Conservation (phyloP, 1,139 yeast genomes). For the Diutina pseudorugosa region DNA sequence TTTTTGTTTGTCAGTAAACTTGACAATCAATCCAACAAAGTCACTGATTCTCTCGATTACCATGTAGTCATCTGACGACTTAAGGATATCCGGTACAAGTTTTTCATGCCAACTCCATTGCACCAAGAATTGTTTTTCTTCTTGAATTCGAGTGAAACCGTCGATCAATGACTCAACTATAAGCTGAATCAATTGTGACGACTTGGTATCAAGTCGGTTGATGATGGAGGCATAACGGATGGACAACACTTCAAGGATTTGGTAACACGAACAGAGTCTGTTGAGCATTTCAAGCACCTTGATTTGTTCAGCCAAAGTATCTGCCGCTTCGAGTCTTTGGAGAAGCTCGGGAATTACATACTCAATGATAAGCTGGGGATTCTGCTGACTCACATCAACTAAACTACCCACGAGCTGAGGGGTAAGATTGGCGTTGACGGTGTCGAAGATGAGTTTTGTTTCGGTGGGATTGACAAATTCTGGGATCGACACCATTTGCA, state of each 20-base stretch:
- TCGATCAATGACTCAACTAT: slow-evolving; percentile 17
- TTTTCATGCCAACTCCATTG: slow-evolving; percentile 28
- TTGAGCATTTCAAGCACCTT: slow-evolving; percentile 32
- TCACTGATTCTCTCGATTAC: slow-evolving; percentile 23
- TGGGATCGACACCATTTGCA: not conserved
- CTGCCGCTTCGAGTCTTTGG: slow-evolving; percentile 6
- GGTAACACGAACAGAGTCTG: slow-evolving; percentile 31
- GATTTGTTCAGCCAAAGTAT: slow-evolving; percentile 11
- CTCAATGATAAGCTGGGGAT: slow-evolving; percentile 32
- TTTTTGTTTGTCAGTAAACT: slow-evolving; percentile 22
- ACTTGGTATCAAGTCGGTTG: not conserved
- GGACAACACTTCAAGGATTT: slow-evolving; percentile 36
- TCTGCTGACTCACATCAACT: not conserved
- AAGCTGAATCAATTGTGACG: not conserved
- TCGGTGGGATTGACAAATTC: not conserved
- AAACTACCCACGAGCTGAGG: not conserved
- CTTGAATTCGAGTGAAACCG: slow-evolving; percentile 15
- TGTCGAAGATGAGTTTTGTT: not conserved
- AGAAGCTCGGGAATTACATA: slow-evolving; percentile 51
- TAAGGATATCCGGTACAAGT: slow-evolving; percentile 22
- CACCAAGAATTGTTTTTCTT: slow-evolving; percentile 19
- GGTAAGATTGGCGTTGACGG: not conserved
- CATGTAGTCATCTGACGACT: slow-evolving; percentile 9
- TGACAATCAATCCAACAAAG: slow-evolving; percentile 24
- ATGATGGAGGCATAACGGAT: slow-evolving; percentile 22